Evolutionary conservation across 2,329 filamentous ascomycete species (phyloP), one percentile per base, ranked within the genome.

Genomic region (Scytalidium lignicola): DNA sequence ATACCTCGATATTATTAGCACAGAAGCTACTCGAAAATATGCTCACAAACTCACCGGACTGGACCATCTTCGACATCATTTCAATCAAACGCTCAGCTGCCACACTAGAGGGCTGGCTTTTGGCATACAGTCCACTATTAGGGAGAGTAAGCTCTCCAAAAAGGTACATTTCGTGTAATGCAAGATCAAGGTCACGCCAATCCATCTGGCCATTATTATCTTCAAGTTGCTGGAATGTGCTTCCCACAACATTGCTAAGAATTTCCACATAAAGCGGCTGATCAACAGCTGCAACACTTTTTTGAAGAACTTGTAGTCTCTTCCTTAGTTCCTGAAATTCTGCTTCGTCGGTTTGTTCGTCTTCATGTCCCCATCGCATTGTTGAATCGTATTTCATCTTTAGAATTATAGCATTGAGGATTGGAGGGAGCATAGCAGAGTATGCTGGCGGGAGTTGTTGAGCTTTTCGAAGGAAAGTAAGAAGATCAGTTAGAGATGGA

Each of bases 351-450:
- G 90, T 95, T 67, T 95, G 86, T 59, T 95, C 91, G 59, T 95
- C 90, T 64, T 96, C 91, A 50, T 91, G 85, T 32, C 91, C 92
- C 92, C 92, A 97, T 18, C 81, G 86, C 1, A 88, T 87, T 5
- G 92, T 96, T 65, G 96, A 92, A 61, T 99, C 93, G 63, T 95
- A 97, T 64, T 92, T 86, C 90, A 97, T 96, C 72, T 99, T 99
- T 49, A 82, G 77, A 51, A 99, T 87, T 60, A 97, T 92, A 48
- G 90, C 90, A 65, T 96, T 89, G 50, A 99, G 74, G 46, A 97
- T 90, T 3, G 90, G 88, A 21, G 88, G 82, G 12, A 99, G 76
- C 79, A 96, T 93, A 46, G 81, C 77, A n/a, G 82, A 76, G 66
- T 95, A 93, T 48, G 87, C 80, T 43, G 78, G 71, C 17, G 87